Evolutionary conservation across 1,139 yeast species (phyloP).

Genomic region (Pichia sp.): DNA sequence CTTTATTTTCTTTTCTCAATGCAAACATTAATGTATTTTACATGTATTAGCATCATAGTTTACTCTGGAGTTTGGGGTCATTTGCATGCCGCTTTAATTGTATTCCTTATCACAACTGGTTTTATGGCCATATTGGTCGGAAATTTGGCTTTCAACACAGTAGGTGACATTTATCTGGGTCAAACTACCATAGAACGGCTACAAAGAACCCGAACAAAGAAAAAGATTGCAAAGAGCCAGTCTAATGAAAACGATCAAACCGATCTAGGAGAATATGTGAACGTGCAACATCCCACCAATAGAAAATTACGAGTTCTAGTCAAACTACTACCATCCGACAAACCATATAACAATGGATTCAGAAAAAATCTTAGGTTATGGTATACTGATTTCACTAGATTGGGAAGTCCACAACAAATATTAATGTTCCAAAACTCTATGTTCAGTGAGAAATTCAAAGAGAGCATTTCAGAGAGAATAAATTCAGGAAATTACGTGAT

Average conservation of each 20-base stretch:
- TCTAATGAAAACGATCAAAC: constrained; percentile 3
- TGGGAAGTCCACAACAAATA: constrained; percentile 21
- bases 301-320: constrained; percentile 23
- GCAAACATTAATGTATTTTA: constrained; percentile 33
- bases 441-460: constrained; percentile 21
- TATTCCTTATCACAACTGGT: constrained; percentile 8
- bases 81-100: constrained; percentile 15
- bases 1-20: constrained; percentile 44
- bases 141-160: constrained; percentile 3
- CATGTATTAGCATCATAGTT: constrained; percentile 7
- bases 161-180: constrained; percentile 8
- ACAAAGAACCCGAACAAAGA: constrained; percentile 15
- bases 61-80: constrained; percentile 31
- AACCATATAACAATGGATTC: constrained; percentile 30
- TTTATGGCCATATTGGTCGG: constrained; percentile 6
- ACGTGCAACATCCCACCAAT: constrained; percentile 22
- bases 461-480: constrained; percentile 16
- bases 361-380: constrained; percentile 24
- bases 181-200: constrained; percentile 18
- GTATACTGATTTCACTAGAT: constrained; percentile 7
- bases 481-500: constrained; percentile 21
- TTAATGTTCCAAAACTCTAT: constrained; percentile 21
- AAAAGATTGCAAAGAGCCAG: background rate
- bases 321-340: constrained; percentile 24
- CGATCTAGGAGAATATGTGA: constrained; percentile 24